Percentiles rank a stretch among this genome's conserved stretches.
Conservation (phyloP, 2,329 filamentous ascomycete genomes). For the Colletotrichum sp. region DNA sequence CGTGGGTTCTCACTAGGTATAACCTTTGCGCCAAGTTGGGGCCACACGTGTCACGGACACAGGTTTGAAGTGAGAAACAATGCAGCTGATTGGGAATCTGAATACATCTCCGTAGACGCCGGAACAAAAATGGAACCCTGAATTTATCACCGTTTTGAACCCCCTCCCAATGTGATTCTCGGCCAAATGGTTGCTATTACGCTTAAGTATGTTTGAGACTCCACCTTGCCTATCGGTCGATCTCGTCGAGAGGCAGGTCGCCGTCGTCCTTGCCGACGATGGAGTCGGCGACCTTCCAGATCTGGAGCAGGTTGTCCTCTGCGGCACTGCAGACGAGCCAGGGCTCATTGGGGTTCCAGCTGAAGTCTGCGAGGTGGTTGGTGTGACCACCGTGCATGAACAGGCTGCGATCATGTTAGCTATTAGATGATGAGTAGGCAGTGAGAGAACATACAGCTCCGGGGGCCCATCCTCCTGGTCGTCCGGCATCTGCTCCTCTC, state of each 20-base stretch:
- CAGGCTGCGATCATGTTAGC: constrained; percentile 56
- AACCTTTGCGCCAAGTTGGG: background rate
- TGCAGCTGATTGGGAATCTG: constrained; percentile 12
- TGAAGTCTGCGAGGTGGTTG: constrained; percentile 94
- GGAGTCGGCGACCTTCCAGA: constrained; percentile 86
- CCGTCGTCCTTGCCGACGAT: constrained; percentile 80
- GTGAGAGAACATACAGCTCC: constrained; percentile 68
- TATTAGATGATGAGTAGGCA: background rate
- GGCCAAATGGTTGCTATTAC: background rate
- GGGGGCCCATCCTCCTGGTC: constrained; percentile 94
- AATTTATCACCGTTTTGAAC: background rate
- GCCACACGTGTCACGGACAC: background rate
- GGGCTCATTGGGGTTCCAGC: constrained; percentile 95
- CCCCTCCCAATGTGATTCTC: background rate
- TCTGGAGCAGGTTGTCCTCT: constrained; percentile 95
- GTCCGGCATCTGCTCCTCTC: constrained; percentile 93
- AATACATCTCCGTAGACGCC: constrained; percentile 17
- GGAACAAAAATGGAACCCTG: constrained; percentile 15
- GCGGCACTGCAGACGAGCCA: constrained; percentile 97
- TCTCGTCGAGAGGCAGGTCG: constrained; percentile 77
- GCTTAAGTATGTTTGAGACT: constrained; percentile 9
- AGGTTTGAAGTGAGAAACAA: background rate
- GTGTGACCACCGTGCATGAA: constrained; percentile 99
- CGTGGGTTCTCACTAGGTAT: background rate
- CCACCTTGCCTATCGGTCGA: constrained; percentile 61